A percentile compares a stretch with the other conserved stretches of the same genome.
These are phyloP conservation scores for Sanguinoderma infundibulare DNA, from an alignment of 1,284 basidiomycete genomes.

Conservation along the genomic window DNA sequence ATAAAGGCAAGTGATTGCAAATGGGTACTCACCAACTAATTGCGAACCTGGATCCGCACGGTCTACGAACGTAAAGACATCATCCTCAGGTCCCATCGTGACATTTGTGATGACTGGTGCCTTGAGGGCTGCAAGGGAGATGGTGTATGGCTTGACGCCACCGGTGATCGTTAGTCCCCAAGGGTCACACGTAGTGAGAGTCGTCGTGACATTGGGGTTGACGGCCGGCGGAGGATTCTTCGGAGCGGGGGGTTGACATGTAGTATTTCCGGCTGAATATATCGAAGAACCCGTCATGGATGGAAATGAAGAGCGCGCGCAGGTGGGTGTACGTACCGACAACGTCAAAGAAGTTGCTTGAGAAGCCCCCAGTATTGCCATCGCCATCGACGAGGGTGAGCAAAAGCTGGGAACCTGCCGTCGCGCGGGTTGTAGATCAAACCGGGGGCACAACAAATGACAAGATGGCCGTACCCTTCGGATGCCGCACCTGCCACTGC, in stretches of 20 bases:
- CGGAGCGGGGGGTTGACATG: conserved; percentile 40
- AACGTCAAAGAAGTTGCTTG: conserved; percentile 40
- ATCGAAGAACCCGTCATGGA: not conserved
- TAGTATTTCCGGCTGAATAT: conserved; percentile 35
- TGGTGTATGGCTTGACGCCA: conserved; percentile 50
- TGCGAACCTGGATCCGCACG: conserved; percentile 43
- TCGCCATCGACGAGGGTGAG: conserved; percentile 50
- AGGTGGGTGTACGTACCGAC: conserved; percentile 32
- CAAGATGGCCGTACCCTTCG: conserved; percentile 42
- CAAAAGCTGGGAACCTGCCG: conserved; percentile 44
- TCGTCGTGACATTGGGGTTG: conserved; percentile 45
- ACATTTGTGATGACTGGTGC: conserved; percentile 49
- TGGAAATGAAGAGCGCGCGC: not conserved
- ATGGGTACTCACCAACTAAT: conserved; percentile 45
- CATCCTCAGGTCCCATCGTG: conserved; percentile 42
- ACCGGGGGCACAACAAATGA: not conserved
- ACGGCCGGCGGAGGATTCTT: conserved; percentile 32
- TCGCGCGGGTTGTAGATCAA: not conserved
- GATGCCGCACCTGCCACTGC: conserved; percentile 48
- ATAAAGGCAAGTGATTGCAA: not conserved
- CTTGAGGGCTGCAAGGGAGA: conserved; percentile 45
- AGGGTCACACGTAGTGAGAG: conserved; percentile 48
- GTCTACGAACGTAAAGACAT: conserved; percentile 52
- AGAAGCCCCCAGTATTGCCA: conserved; percentile 46
- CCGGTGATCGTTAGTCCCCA: conserved; percentile 51